These are phyloP conservation scores for Cutaneotrichosporon sp. DNA, from an alignment of 1,284 basidiomycete species.

Conservation along the genomic window DNA sequence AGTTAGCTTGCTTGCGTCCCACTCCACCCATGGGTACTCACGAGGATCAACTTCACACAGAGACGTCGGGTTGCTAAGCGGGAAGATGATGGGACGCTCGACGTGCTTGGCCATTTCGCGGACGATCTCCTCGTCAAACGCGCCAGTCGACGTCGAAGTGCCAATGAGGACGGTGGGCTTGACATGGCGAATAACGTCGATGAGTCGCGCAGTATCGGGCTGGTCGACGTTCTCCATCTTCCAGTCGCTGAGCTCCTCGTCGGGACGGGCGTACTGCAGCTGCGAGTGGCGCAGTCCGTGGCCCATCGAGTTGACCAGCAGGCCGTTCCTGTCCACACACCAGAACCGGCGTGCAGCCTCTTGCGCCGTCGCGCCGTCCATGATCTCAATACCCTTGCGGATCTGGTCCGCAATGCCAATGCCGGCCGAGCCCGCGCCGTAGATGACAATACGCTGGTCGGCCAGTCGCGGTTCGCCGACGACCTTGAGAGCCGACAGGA, in stretches of 20 bases:
- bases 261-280: constrained; percentile 47
- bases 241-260: constrained; percentile 49
- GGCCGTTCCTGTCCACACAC: constrained; percentile 50
- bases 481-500: constrained; percentile 57
- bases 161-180: constrained; percentile 75
- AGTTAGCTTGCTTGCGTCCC: not conserved
- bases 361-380: constrained; percentile 60
- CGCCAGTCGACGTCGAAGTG: constrained; percentile 71
- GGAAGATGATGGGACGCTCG: constrained; percentile 73
- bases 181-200: constrained; percentile 58
- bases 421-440: constrained; percentile 76
- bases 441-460: constrained; percentile 71
- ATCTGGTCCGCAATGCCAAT: constrained; percentile 58
- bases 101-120: constrained; percentile 63
- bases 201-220: constrained; percentile 45
- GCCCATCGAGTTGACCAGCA: constrained; percentile 48
- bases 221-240: constrained; percentile 14
- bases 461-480: constrained; percentile 60
- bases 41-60: constrained; percentile 68
- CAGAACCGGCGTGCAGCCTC: constrained; percentile 68
- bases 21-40: constrained; percentile 6
- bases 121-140: constrained; percentile 69
- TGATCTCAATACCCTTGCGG: constrained; percentile 46
- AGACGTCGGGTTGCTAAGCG: constrained; percentile 72
- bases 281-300: constrained; percentile 44